These are phyloP conservation scores for Leptographium galeiforme DNA, from an alignment of 2,329 filamentous ascomycete genomes.

Conservation along the genomic window DNA sequence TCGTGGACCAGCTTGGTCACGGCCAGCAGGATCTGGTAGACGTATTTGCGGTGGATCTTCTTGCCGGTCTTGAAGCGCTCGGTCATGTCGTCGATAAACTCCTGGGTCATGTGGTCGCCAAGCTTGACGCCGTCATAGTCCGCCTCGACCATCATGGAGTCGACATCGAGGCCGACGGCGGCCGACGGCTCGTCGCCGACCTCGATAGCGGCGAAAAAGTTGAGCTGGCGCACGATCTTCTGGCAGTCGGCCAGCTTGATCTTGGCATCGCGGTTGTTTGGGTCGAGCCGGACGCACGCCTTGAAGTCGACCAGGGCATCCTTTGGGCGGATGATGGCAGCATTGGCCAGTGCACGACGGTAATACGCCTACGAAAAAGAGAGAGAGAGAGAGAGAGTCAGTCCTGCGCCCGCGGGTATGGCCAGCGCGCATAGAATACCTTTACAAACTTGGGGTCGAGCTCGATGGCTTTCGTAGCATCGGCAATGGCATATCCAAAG, in stretches of 20 bases:
- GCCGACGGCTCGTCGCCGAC: slow-evolving; percentile 85
- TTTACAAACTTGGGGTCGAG: slow-evolving; percentile 81
- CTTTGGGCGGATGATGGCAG: slow-evolving; percentile 76
- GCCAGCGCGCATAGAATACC: slow-evolving; percentile 31
- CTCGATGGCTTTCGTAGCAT: slow-evolving; percentile 84
- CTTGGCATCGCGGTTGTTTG: slow-evolving; percentile 78
- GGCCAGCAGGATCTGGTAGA: slow-evolving; percentile 87
- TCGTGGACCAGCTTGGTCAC: slow-evolving; percentile 82
- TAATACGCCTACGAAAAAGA: slow-evolving; percentile 62
- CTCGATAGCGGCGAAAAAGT: slow-evolving; percentile 92
- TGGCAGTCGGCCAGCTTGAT: slow-evolving; percentile 86
- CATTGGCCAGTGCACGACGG: slow-evolving; percentile 79
- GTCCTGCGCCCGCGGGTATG: background rate
- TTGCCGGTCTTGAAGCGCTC: slow-evolving; percentile 92
- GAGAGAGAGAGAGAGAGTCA: background rate
- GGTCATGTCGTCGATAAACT: slow-evolving; percentile 97
- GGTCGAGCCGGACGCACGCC: slow-evolving; percentile 75
- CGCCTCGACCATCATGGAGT: slow-evolving; percentile 68
- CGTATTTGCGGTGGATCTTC: slow-evolving; percentile 90
- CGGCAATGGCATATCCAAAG: slow-evolving; percentile 82
- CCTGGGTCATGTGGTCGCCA: slow-evolving; percentile 76
- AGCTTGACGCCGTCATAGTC: slow-evolving; percentile 76
- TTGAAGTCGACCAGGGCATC: slow-evolving; percentile 90
- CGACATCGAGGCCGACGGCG: slow-evolving; percentile 78
- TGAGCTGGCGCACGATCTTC: slow-evolving; percentile 81